These are phyloP conservation scores for Wickerhamiella sorbophila DNA, from an alignment of 805 yeast genomes.

Conservation along the genomic window DNA sequence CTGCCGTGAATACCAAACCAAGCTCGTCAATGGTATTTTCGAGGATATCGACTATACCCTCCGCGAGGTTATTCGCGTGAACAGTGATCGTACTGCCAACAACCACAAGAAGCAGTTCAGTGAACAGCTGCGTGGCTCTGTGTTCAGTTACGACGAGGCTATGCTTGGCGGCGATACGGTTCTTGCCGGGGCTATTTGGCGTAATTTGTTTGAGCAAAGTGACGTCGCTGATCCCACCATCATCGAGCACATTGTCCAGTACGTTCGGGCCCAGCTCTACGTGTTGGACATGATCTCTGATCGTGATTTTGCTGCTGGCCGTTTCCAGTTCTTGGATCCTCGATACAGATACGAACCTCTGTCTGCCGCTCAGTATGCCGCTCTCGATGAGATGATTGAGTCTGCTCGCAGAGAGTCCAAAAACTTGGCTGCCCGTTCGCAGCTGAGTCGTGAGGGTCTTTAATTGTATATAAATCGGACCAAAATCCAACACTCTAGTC, in stretches of 20 bases:
- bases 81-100: conserved; percentile 68
- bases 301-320: conserved; percentile 85
- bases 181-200: conserved; percentile 33
- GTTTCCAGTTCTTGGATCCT: conserved; percentile 73
- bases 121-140: conserved; percentile 76
- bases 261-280: conserved; percentile 78
- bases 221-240: conserved; percentile 68
- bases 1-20: conserved; percentile 83
- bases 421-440: conserved; percentile 12
- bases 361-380: conserved; percentile 41
- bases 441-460: conserved; percentile 19
- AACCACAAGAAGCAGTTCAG: conserved; percentile 81
- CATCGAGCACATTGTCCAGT: conserved; percentile 78
- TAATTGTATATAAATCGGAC: conserved; percentile 1
- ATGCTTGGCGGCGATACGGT: conserved; percentile 55
- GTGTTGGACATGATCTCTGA: conserved; percentile 77
- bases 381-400: conserved; percentile 17
- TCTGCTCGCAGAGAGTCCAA: conserved; percentile 17
- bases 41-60: conserved; percentile 78
- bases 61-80: conserved; percentile 73
- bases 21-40: conserved; percentile 76
- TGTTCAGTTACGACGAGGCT: conserved; percentile 88
- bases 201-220: conserved; percentile 82
- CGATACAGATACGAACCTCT: conserved; percentile 61
- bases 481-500: no score